Evolutionary conservation across 2,329 filamentous ascomycete species (phyloP).

Genomic region (Dryadomyces quercus-mongolicae): DNA sequence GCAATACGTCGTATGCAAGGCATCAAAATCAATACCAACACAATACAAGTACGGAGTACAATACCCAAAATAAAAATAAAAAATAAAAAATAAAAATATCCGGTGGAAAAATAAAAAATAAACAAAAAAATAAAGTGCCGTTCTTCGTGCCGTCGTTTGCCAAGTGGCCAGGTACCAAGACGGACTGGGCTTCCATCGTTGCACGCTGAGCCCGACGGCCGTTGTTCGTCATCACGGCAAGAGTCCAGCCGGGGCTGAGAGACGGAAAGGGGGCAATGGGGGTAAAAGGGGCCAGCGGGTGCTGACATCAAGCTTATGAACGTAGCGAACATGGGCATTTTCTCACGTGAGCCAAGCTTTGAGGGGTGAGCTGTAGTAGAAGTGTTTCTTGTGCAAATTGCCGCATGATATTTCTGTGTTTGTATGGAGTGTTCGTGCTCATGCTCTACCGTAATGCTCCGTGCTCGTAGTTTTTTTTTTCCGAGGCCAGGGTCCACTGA

Average conservation of each 20-base stretch:
- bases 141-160: constrained; percentile 3
- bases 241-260: not conserved
- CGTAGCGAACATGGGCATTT: not conserved
- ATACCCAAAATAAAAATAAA: not conserved
- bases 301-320: not conserved
- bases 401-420: not conserved
- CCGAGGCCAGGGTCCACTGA: no score
- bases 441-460: not conserved
- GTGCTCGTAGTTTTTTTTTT: not conserved
- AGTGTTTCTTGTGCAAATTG: not conserved
- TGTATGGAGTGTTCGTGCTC: not conserved
- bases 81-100: constrained; percentile 1
- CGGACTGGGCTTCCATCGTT: constrained; percentile 4
- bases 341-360: not conserved
- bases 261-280: not conserved
- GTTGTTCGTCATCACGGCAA: not conserved
- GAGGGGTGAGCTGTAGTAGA: not conserved
- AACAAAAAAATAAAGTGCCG: constrained; percentile 3
- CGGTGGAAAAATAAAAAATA: not conserved
- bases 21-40: no score
- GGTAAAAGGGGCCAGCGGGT: not conserved
- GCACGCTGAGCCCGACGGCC: not conserved
- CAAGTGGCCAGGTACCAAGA: constrained; percentile 8
- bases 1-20: not conserved
- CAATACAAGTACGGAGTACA: no score